Conservation (phyloP, 2,329 filamentous ascomycete genomes). For the Septoria petroselini region DNA sequence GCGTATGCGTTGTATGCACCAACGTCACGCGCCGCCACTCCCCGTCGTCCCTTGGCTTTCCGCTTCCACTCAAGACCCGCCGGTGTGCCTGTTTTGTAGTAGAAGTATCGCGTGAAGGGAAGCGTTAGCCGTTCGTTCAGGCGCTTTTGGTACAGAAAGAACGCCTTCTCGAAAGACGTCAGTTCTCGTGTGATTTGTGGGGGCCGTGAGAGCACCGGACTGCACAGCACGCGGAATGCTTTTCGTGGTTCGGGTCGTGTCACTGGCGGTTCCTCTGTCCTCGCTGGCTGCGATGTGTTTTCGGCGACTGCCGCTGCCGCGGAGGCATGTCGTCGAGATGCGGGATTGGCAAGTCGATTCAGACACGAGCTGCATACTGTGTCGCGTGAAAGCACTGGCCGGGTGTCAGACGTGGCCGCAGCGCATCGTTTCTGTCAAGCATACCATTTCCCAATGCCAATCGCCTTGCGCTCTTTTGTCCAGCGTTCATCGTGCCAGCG, state of each 20-base stretch:
- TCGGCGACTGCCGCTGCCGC: conserved; percentile 38
- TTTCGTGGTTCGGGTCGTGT: conserved; percentile 49
- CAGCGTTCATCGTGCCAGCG: conserved; percentile 42
- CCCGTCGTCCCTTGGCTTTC: conserved; percentile 68
- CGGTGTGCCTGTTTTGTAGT: conserved; percentile 88
- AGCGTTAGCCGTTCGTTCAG: conserved; percentile 87
- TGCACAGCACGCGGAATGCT: conserved; percentile 52
- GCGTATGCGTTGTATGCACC: conserved; percentile 76
- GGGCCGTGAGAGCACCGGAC: conserved; percentile 81
- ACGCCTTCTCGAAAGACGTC: conserved; percentile 85
- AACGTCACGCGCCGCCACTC: conserved; percentile 74
- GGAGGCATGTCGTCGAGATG: conserved; percentile 37
- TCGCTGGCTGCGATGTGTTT: conserved; percentile 27
- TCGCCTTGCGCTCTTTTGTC: conserved; percentile 46
- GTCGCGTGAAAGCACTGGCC: conserved; percentile 39
- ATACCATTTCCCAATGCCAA: conserved; percentile 43
- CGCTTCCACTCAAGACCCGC: conserved; percentile 84
- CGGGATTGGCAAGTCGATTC: conserved; percentile 39
- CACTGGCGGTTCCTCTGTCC: conserved; percentile 35
- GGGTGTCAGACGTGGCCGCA: conserved; percentile 9
- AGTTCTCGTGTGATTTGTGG: conserved; percentile 81
- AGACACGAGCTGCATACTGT: conserved; percentile 49
- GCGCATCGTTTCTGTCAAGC: not conserved
- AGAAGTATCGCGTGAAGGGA: conserved; percentile 87
- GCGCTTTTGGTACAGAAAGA: conserved; percentile 95